Conservation (phyloP, 345 rosid genomes). For the Acer saccharum region DNA sequence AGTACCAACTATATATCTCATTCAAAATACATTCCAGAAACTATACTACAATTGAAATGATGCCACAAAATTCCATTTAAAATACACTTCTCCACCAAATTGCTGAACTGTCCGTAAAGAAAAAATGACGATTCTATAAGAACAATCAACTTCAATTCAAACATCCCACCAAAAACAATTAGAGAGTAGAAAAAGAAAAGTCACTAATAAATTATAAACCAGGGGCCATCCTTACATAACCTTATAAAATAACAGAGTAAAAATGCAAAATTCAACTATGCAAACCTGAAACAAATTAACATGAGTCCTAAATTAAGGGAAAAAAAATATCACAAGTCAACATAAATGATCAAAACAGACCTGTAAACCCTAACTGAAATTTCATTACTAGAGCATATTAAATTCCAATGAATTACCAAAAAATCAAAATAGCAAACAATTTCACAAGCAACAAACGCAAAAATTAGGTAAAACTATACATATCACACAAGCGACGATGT, state of each 20-base stretch:
- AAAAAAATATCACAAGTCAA: neutral
- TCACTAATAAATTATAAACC: neutral
- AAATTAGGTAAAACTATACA: neutral
- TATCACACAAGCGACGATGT: neutral
- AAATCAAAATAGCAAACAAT: neutral
- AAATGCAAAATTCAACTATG: too few relatives aligned
- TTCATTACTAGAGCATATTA: neutral
- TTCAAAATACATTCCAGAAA: too few relatives aligned
- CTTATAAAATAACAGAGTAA: neutral
- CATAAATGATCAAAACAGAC: neutral
- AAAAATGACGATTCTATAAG: neutral
- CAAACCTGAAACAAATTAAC: neutral
- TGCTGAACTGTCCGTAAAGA: neutral
- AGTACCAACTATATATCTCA: neutral
- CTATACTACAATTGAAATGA: neutral
- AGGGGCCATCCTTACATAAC: neutral
- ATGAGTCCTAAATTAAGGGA: neutral
- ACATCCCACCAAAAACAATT: neutral
- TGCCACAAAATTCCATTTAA: too few relatives aligned
- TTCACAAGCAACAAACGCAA: neutral
- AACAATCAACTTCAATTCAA: neutral
- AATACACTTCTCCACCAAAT: neutral
- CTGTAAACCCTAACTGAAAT: slow-evolving; percentile 1
- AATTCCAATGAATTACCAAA: slow-evolving; percentile 1
- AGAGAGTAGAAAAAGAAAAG: neutral